Evolutionary conservation across 768 basidiomycete species (phyloP).

Genomic region (Tricholoma bakamatsutake): DNA sequence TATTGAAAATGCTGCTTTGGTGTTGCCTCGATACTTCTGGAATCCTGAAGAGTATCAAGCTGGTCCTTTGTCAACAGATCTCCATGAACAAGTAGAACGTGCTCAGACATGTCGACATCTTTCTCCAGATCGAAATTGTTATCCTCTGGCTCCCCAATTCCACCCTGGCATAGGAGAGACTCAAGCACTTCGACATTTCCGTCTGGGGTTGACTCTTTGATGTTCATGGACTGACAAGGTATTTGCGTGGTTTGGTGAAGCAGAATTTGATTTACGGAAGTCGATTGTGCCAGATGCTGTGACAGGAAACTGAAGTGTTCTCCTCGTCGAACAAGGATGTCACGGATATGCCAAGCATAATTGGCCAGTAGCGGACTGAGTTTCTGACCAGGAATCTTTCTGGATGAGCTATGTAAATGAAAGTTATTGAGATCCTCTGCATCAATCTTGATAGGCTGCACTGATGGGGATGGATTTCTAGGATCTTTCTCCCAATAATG

Average conservation of each 20-base stretch:
- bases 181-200: conserved; percentile 14
- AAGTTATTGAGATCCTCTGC: neutral
- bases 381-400: conserved; percentile 7
- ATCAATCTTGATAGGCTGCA: neutral
- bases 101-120: conserved; percentile 5
- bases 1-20: conserved; percentile 6
- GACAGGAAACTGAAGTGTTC: conserved; percentile 10
- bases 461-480: conserved; percentile 13
- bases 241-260: conserved; percentile 3
- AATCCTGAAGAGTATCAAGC: conserved; percentile 5
- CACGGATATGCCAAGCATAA: conserved; percentile 5
- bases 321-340: conserved; percentile 1
- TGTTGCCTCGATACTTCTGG: conserved; percentile 12
- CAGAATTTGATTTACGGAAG: too few relatives aligned
- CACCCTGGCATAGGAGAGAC: neutral
- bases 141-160: conserved; percentile 6
- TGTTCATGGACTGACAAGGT: conserved; percentile 12
- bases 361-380: conserved; percentile 5
- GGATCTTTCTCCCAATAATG: conserved; percentile 24
- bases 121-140: neutral
- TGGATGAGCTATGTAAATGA: neutral
- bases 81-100: conserved; percentile 14
- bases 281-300: conserved; percentile 3
- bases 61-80: conserved; percentile 17
- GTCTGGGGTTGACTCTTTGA: conserved; percentile 14